Percentiles rank a stretch among this genome's conserved stretches.
Evolutionary conservation across 2,329 filamentous ascomycete genomes (phyloP).

Genomic region (Fusarium nisikadoi): DNA sequence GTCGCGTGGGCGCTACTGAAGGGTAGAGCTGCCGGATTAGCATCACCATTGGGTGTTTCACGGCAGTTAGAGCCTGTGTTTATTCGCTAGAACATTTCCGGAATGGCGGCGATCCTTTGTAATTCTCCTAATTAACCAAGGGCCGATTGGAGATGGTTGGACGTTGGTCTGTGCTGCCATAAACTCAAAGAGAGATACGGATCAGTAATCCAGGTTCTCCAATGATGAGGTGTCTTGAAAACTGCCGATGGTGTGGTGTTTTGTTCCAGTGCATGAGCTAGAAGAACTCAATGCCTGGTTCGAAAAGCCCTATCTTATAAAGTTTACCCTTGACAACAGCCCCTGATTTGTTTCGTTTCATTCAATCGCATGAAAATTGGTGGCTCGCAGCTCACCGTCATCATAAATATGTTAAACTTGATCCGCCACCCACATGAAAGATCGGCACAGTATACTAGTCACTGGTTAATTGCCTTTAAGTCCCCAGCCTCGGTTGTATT

Average conservation of each 20-base stretch:
- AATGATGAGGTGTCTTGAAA: accelerated
- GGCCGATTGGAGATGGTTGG: background rate
- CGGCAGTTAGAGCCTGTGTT: background rate
- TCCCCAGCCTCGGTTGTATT: background rate
- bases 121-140: background rate
- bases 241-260: background rate
- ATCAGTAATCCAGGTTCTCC: background rate
- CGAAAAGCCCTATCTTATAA: background rate
- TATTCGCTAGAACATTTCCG: background rate
- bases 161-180: background rate
- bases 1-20: background rate
- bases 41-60: background rate
- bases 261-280: background rate
- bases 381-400: background rate
- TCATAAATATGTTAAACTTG: background rate
- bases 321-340: background rate
- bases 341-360: background rate
- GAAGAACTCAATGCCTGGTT: background rate
- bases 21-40: background rate
- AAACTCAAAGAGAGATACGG: background rate
- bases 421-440: background rate
- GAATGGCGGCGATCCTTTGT: background rate
- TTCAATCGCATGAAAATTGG: background rate
- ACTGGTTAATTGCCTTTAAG: background rate
- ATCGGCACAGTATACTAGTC: background rate